phyloP scores from a whole-genome alignment of 495 filamentous ascomycete species.

The Daldinia loculata region DNA sequence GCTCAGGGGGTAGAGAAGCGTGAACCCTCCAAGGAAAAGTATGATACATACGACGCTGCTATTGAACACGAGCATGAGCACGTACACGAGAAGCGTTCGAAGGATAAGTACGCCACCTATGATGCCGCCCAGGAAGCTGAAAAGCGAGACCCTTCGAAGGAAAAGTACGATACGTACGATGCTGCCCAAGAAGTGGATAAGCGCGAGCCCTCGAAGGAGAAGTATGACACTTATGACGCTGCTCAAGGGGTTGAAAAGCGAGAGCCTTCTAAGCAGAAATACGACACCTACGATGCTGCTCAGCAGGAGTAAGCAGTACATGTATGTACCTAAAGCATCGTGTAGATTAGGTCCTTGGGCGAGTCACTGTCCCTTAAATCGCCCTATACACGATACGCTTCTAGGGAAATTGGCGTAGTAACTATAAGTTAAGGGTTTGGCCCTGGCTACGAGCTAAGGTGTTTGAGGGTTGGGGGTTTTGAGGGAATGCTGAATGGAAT shows the following conservation, averaged over 20 bases:
- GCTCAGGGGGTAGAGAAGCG: not conserved
- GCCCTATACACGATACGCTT: not conserved
- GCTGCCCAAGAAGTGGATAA: not conserved
- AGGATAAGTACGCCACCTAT: not conserved
- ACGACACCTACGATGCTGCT: not conserved
- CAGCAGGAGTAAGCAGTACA: not conserved
- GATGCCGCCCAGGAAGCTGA: not conserved
- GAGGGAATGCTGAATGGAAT: not conserved
- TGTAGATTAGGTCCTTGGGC: not conserved
- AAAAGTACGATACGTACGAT: not conserved
- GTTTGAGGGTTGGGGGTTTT: not conserved
- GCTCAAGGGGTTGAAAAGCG: not conserved
- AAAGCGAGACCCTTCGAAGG: not conserved
- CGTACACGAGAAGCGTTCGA: not conserved
- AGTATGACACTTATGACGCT: not conserved
- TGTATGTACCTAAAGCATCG: not conserved
- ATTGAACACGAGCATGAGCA: not conserved
- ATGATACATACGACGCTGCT: not conserved
- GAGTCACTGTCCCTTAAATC: not conserved
- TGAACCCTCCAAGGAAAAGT: not conserved
- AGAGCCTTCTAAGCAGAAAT: not conserved
- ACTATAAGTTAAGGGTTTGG: not conserved
- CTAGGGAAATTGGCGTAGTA: not conserved
- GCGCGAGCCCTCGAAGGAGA: not conserved
- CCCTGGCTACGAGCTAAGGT: not conserved